These are phyloP conservation scores for Hyaloscypha finlandica DNA, from an alignment of 495 filamentous ascomycete genomes.

Conservation along the genomic window DNA sequence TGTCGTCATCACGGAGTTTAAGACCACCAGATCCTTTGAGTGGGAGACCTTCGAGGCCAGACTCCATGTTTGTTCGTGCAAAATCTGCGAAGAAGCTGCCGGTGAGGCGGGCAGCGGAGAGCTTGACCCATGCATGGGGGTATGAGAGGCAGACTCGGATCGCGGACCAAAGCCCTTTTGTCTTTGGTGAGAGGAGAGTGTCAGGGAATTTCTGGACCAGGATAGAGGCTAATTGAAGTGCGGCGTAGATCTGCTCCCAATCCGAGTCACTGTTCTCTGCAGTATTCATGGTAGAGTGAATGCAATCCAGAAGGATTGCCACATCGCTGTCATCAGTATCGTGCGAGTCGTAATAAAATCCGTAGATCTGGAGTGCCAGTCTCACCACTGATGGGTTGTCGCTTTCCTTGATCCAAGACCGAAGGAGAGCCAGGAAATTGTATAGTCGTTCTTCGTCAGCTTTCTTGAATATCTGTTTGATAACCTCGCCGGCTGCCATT, in stretches of 20 bases:
- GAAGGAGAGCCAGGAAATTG: conserved; percentile 67
- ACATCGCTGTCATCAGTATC: conserved; percentile 41
- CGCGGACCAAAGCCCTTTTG: conserved; percentile 62
- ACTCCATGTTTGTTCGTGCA: conserved; percentile 58
- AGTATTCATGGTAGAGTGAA: conserved; percentile 51
- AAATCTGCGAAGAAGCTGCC: conserved; percentile 78
- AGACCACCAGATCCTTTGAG: conserved; percentile 72
- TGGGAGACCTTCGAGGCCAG: conserved; percentile 56
- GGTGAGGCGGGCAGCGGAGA: conserved; percentile 72
- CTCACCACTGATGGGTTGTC: conserved; percentile 68
- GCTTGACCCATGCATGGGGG: conserved; percentile 73
- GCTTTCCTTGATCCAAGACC: conserved; percentile 74
- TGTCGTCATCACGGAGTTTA: conserved; percentile 60
- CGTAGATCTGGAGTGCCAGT: conserved; percentile 76
- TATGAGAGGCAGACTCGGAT: conserved; percentile 69
- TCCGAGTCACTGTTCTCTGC: conserved; percentile 53
- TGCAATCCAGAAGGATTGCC: conserved; percentile 34
- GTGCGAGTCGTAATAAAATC: conserved; percentile 75
- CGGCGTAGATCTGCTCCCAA: conserved; percentile 78
- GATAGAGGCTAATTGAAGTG: conserved; percentile 67
- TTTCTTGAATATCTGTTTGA: conserved; percentile 78
- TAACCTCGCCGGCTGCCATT: conserved; percentile 74
- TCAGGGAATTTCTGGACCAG: conserved; percentile 66
- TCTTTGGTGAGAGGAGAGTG: conserved; percentile 56
- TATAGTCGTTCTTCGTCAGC: conserved; percentile 72